These are phyloP conservation scores for Blastobotrys robertii DNA, from an alignment of 805 yeast genomes.

Conservation along the genomic window DNA sequence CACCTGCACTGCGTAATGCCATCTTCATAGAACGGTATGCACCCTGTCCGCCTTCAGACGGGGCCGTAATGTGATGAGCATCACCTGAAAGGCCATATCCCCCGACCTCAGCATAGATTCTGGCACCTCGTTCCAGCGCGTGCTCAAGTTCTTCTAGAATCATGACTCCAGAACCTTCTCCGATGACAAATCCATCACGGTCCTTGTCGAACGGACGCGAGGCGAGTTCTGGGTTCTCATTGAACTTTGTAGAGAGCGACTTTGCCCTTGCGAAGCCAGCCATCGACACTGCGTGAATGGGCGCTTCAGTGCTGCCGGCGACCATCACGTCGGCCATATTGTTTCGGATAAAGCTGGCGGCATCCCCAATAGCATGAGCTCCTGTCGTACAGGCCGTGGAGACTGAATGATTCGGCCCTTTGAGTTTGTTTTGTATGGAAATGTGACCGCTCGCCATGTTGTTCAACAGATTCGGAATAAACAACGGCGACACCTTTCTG, in stretches of 20 bases:
- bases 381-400: constrained; percentile 98
- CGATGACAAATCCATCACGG: constrained; percentile 80
- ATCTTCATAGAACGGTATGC: constrained; percentile 73
- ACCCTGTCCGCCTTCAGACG: constrained; percentile 72
- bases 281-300: constrained; percentile 75
- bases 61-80: constrained; percentile 89
- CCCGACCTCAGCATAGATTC: constrained; percentile 66
- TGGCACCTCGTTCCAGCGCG: constrained; percentile 49
- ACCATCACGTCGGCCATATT: constrained; percentile 81
- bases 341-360: constrained; percentile 63
- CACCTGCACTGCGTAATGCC: constrained; percentile 48
- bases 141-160: constrained; percentile 69
- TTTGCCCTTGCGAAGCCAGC: constrained; percentile 90
- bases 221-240: constrained; percentile 52
- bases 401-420: constrained; percentile 82
- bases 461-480: constrained; percentile 71
- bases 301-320: constrained; percentile 91
- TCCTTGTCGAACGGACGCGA: constrained; percentile 79
- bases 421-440: constrained; percentile 63
- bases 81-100: constrained; percentile 94
- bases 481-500: constrained; percentile 70
- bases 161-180: constrained; percentile 86
- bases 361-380: constrained; percentile 87
- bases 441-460: constrained; percentile 95
- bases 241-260: constrained; percentile 56